Conservation (phyloP, 768 basidiomycete genomes). For the Dendrothele bispora region DNA sequence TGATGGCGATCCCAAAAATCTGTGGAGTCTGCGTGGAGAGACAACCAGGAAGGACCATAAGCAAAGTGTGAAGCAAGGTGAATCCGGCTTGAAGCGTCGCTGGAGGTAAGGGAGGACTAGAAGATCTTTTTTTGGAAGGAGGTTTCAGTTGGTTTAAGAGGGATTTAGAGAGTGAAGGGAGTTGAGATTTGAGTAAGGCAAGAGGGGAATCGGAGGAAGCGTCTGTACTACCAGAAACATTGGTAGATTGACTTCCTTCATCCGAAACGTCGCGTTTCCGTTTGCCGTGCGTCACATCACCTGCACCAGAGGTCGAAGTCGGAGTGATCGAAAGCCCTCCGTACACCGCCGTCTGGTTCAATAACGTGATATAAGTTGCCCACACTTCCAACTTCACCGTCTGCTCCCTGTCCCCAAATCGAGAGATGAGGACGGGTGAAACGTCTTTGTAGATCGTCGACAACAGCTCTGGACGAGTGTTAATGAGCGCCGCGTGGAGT, state of each 20-base stretch:
- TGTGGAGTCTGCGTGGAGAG: constrained; percentile 66
- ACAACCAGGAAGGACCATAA: constrained; percentile 82
- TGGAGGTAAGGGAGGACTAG: constrained; percentile 74
- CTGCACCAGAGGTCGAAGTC: constrained; percentile 50
- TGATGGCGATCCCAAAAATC: constrained; percentile 66
- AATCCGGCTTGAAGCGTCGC: constrained; percentile 86
- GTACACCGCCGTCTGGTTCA: constrained; percentile 83
- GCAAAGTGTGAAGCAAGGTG: constrained; percentile 68
- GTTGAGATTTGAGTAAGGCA: constrained; percentile 69
- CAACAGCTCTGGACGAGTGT: constrained; percentile 88
- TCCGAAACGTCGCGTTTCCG: constrained; percentile 76
- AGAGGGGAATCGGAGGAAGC: constrained; percentile 79
- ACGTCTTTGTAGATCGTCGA: constrained; percentile 77
- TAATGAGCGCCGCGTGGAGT: constrained; percentile 79
- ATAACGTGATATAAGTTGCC: constrained; percentile 77
- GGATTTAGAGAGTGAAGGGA: constrained; percentile 76
- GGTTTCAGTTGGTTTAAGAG: constrained; percentile 85
- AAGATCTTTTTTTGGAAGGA: too few species aligned
- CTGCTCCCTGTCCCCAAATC: constrained; percentile 94
- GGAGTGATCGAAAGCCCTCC: constrained; percentile 63
- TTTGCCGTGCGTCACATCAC: constrained; percentile 59
- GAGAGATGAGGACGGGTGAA: constrained; percentile 84
- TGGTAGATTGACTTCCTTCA: too few species aligned
- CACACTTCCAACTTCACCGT: constrained; percentile 93
- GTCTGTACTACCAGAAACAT: too few species aligned